These are phyloP conservation scores for Talaromyces sp. DNA, from an alignment of 2,329 filamentous ascomycete species.

Conservation along the genomic window DNA sequence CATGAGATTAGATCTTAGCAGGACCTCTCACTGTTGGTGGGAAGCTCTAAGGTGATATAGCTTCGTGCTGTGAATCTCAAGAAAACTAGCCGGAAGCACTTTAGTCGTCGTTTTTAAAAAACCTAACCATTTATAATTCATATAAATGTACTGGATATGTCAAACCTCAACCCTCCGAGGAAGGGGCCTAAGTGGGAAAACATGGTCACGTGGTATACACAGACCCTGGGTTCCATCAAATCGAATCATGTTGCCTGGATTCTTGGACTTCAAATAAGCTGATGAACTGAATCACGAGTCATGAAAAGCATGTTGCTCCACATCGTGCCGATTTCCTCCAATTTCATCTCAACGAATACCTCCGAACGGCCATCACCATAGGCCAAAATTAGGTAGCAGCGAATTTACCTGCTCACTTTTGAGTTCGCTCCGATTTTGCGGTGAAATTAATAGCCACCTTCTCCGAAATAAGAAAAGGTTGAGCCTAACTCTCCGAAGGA, in stretches of 20 bases:
- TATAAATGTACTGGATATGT: not conserved
- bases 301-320: too few species aligned
- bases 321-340: too few species aligned
- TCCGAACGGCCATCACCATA: not conserved
- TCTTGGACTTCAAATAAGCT: too few species aligned
- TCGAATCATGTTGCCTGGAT: not conserved
- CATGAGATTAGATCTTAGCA: too few species aligned
- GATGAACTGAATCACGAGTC: too few species aligned
- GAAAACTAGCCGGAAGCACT: not conserved
- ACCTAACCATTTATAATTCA: not conserved
- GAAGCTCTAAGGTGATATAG: not conserved
- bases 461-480: not conserved
- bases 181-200: not conserved
- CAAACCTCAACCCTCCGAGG: not conserved
- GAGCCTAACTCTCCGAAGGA: not conserved
- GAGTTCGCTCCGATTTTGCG: too few species aligned
- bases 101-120: not conserved
- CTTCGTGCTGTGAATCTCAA: not conserved
- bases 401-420: not conserved
- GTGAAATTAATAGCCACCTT: not conserved
- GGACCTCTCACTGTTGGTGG: too few species aligned
- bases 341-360: too few species aligned
- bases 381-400: not conserved
- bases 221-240: not conserved
- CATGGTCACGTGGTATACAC: not conserved